Base-by-base conservation (phyloP, 2,329 filamentous ascomycete species). In the Blastomyces percursus region DNA sequence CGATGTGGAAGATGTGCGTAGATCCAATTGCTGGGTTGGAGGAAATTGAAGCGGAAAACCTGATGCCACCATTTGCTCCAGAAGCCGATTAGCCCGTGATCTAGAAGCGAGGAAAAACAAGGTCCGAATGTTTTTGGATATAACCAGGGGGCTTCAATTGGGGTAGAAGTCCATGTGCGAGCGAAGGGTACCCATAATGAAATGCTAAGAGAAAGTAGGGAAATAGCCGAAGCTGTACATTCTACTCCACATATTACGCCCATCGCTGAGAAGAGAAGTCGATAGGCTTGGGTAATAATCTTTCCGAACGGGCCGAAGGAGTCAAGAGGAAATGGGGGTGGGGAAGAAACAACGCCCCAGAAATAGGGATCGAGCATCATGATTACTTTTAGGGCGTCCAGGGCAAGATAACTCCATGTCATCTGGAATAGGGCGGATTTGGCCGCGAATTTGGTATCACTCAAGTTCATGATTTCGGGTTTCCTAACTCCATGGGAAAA, bases 61-160 rank as follows among this genome's bases (percentile, higher is more conserved):
- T 96, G 92, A 73, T 97, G 93, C 93, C 93, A 96, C 81, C 86
- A 93, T 27, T 79, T 80, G 54, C 89, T 86, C 93, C 93, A 97
- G 75, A 87, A 88, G 0, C 91, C 92, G 0, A 83, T 81, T 1
- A 96, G 78, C 0, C 93, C 92, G 63, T 84, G 79, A 65, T 91
- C 84, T 12, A 76, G 62, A 6, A 76, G 62, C 0, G 72, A 66
- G 21, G 63, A 55, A 38, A 72, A 48, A 65, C 81, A 80, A 1
- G 76, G 71, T 0, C 84, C 84, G 74, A 82, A 88, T 14, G 76
- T 73, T n/a, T 81, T 78, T 0, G 82, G 78, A 69, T 87, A 87
- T 65, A 86, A 77, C 83, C 84, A 88, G 1, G 82, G 69, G 69
- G 83, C 82, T 56, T 80, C 80, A 9, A 85, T 77, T 0, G 84